These are phyloP conservation scores for Chaetoceros tenuissimus DNA, from an alignment of 108 stramenopile species.

Conservation along the genomic window DNA sequence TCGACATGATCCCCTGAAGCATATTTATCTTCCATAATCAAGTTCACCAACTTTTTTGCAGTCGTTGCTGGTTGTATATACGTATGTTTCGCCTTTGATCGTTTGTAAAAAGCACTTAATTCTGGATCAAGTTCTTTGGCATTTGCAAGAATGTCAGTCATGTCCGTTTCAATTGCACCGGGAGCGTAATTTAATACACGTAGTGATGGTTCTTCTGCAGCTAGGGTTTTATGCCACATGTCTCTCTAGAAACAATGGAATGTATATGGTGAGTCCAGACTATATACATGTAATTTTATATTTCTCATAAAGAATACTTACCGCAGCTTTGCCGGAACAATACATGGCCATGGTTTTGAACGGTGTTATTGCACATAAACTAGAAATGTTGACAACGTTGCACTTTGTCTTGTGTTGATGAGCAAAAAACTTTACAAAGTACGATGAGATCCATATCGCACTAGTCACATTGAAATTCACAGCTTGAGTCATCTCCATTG, in stretches of 20 bases:
- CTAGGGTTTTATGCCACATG: conserved; percentile 52
- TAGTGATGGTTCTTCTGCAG: conserved; percentile 38
- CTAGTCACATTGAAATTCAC: conserved; percentile 71
- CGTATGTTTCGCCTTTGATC: conserved; percentile 11
- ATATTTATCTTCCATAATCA: not conserved
- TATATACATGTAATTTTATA: no score
- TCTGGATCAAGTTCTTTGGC: conserved; percentile 28
- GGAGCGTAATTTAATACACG: conserved; percentile 74
- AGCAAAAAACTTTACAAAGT: conserved; percentile 24
- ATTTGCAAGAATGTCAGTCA: conserved; percentile 43
- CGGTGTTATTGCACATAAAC: conserved; percentile 56
- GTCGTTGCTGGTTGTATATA: conserved; percentile 45
- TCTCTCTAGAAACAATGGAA: no score
- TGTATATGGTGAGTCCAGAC: no score
- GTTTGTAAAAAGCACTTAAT: conserved; percentile 26
- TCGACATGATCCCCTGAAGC: not conserved
- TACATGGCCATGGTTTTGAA: conserved; percentile 67
- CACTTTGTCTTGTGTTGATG: not conserved
- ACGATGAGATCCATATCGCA: conserved; percentile 42
- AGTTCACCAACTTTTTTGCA: conserved; percentile 38
- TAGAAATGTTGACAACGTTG: conserved; percentile 56
- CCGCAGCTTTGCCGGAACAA: conserved; percentile 64
- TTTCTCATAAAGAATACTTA: not conserved
- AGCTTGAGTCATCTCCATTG: conserved; percentile 31
- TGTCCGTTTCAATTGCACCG: conserved; percentile 66